Percentiles rank a stretch among this genome's conserved stretches.
Evolutionary conservation across 176 grass and related monocot species (phyloP).

Genomic region (Carex littledalei): DNA sequence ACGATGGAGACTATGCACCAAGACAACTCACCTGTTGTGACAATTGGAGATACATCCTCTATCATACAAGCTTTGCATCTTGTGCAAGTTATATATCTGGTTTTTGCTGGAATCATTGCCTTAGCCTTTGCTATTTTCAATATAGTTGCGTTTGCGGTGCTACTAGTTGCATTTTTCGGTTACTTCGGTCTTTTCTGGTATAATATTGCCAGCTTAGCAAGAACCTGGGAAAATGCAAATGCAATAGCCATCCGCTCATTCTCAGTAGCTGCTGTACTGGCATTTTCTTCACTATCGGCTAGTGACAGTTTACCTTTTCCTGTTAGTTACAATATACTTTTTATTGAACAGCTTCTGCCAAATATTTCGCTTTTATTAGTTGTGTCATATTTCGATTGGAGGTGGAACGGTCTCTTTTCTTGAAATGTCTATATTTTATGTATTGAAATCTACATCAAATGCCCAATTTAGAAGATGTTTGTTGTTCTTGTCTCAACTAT

Average conservation of each 20-base stretch:
- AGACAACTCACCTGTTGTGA: not conserved
- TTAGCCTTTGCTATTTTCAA: not conserved
- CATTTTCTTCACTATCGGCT: not conserved
- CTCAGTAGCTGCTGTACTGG: not conserved
- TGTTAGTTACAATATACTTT: too few relatives aligned
- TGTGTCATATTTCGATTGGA: not conserved
- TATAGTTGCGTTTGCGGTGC: not conserved
- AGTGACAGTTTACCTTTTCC: too few relatives aligned
- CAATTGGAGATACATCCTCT: not conserved
- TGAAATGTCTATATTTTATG: not conserved
- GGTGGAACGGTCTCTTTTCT: not conserved
- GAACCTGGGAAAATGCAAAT: constrained; percentile 1
- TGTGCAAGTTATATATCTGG: not conserved
- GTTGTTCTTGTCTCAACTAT: not conserved
- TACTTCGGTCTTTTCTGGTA: constrained; percentile 5
- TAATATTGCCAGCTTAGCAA: not conserved
- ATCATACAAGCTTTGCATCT: not conserved
- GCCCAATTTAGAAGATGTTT: not conserved
- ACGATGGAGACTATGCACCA: not conserved
- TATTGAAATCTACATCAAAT: not conserved
- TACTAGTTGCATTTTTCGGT: not conserved
- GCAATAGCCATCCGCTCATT: not conserved
- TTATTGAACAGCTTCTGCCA: not conserved
- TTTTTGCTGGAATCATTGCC: not conserved
- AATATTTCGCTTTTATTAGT: not conserved